Base-by-base conservation (phyloP, 306 rosid species). In the Leucaena leucocephala region DNA sequence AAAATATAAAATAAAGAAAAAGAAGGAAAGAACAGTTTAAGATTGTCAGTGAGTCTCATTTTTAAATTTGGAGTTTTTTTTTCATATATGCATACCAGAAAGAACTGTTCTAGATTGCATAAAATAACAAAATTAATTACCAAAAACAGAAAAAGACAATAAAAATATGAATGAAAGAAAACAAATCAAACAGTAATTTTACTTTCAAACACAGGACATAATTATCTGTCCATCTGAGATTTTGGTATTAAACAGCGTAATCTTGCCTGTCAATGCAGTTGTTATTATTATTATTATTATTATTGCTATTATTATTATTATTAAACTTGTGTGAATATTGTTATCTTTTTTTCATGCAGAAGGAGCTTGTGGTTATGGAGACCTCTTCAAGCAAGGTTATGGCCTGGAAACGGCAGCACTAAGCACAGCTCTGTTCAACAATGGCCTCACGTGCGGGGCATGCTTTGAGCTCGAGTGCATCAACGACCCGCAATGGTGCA, bases 301-400 rank as follows among this genome's bases (percentile, higher is more conserved):
- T n/a, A n/a, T 16, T 5, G 6, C 6, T n/a, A 7, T 16, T 17
- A 17, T 17, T 52, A 52, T 52, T 52, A 52, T 52, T 52, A 55
- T 2, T 6, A 54, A 54, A 55, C 2, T 55, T 0, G 34, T 8
- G 2, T 57, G 67, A 61, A 33, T 14, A 13, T 33, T 62, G 4
- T 54, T 19, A n/a, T 6, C 11, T 21, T 27, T 27, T 6, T 52
- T 3, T 2, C 3, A 42, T 79, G 48, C 69, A 90, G 96, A 85
- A 73, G 98, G 98, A 8, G 97, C 92, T 75, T 91, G 96, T 67
- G 97, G 94, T 0, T 91, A 94, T 38, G 96, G 93, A 4, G 50
- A 94, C 78, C 84, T 94, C 0, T 71, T 75, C 76, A 0, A 85
- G 36, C 97, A 94, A 85, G 97, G 98, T 0, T 94, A 92, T 72